Evolutionary conservation across 495 filamentous ascomycete species (phyloP).

Genomic region (Platismatia glauca): DNA sequence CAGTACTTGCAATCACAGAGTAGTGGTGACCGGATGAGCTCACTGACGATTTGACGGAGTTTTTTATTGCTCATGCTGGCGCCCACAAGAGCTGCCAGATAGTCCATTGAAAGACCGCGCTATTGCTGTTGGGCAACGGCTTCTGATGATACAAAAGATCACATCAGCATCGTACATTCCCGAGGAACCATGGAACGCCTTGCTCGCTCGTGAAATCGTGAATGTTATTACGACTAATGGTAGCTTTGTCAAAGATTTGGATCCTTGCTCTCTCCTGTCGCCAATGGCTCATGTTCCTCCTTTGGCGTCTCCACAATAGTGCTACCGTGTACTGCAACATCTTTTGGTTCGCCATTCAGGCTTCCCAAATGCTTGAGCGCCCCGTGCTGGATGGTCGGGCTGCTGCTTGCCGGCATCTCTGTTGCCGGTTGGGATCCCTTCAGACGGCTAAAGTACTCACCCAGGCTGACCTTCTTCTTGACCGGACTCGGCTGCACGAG

Average conservation of each 20-base stretch:
- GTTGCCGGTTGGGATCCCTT: conserved; percentile 25
- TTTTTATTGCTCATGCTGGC: not conserved
- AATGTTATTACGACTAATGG: not conserved
- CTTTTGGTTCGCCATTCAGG: conserved; percentile 14
- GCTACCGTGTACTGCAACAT: conserved; percentile 12
- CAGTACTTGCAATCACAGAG: not conserved
- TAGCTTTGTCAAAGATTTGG: conserved; percentile 5
- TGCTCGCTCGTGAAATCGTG: conserved; percentile 18
- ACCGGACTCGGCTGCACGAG: conserved; percentile 47
- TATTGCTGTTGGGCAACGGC: not conserved
- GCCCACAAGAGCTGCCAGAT: conserved; percentile 1
- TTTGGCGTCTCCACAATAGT: conserved; percentile 19
- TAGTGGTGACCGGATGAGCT: not conserved
- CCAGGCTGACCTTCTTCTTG: conserved; percentile 60
- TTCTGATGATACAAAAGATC: conserved; percentile 3
- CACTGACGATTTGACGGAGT: not conserved
- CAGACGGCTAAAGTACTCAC: conserved; percentile 51
- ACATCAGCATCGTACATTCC: conserved; percentile 9
- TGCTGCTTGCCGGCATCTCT: conserved; percentile 17
- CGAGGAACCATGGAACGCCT: conserved; percentile 14
- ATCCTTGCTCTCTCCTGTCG: conserved; percentile 12
- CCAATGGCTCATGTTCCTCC: conserved; percentile 20
- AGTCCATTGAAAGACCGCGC: conserved; percentile 4
- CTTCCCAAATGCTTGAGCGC: conserved; percentile 13
- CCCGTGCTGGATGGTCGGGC: conserved; percentile 13